These are phyloP conservation scores for Agrocybe pediades DNA, from an alignment of 768 basidiomycete genomes.

Conservation along the genomic window DNA sequence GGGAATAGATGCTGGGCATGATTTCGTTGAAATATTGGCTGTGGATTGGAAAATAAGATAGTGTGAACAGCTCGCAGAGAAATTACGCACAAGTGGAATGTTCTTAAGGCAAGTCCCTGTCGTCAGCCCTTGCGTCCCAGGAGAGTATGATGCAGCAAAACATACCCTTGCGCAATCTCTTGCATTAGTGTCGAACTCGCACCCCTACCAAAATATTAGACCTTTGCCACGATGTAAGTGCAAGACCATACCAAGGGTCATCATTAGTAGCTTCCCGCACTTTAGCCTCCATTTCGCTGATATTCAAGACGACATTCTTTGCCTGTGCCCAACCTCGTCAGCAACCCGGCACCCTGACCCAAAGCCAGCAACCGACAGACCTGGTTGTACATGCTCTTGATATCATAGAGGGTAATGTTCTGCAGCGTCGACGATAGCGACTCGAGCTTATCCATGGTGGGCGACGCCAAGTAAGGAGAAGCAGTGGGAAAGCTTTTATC, in stretches of 20 bases:
- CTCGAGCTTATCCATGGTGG: slow-evolving; percentile 77
- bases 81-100: slow-evolving; percentile 89
- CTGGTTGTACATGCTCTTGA: slow-evolving; percentile 95
- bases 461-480: neutral
- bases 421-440: slow-evolving; percentile 75
- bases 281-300: slow-evolving; percentile 97
- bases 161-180: slow-evolving; percentile 94
- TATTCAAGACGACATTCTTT: slow-evolving; percentile 94
- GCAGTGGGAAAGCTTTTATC: neutral
- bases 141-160: neutral
- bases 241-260: slow-evolving; percentile 86
- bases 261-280: slow-evolving; percentile 97
- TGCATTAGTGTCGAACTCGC: slow-evolving; percentile 98
- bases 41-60: slow-evolving; percentile 7
- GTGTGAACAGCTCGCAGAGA: slow-evolving; percentile 1
- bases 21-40: slow-evolving; percentile 99
- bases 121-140: neutral
- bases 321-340: slow-evolving; percentile 52
- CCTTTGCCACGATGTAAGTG: neutral
- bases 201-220: slow-evolving; percentile 60
- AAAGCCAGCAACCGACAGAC: slow-evolving; percentile 34
- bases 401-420: slow-evolving; percentile 87
- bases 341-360: slow-evolving; percentile 8
- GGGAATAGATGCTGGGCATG: slow-evolving; percentile 94
- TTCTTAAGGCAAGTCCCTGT: slow-evolving; percentile 45